phyloP scores from a whole-genome alignment of 129 eudicot species.

The Flaveria trinervia region DNA sequence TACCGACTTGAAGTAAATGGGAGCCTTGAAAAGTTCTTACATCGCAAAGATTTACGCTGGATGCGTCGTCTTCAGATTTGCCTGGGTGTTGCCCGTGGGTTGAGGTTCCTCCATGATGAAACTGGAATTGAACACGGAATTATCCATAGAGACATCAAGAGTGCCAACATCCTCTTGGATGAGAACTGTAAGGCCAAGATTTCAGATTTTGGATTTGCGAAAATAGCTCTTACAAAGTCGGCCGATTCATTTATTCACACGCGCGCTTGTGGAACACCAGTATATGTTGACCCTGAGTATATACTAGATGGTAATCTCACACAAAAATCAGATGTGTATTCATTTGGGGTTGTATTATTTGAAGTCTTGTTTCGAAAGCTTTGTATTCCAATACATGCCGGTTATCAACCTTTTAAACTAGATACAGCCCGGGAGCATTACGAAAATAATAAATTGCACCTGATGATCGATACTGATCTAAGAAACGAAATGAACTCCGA shows the following conservation, averaged over 20 bases:
- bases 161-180: conserved; percentile 21
- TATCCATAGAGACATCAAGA: conserved; percentile 29
- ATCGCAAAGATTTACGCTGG: conserved; percentile 28
- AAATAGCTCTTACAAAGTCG: not conserved
- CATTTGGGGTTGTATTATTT: conserved; percentile 13
- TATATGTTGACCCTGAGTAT: conserved; percentile 21
- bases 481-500: not conserved
- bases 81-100: conserved; percentile 28
- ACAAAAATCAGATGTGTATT: conserved; percentile 18
- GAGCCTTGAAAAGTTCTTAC: conserved; percentile 24
- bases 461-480: not conserved
- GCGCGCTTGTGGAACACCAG: conserved; percentile 11
- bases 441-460: too few species aligned
- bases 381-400: too few species aligned
- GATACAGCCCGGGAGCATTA: too few species aligned
- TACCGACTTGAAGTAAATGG: conserved; percentile 33
- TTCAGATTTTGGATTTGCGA: conserved; percentile 23
- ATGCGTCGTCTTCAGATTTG: conserved; percentile 39
- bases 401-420: too few species aligned
- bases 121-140: not conserved
- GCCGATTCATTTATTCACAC: not conserved
- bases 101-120: conserved; percentile 27
- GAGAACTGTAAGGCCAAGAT: conserved; percentile 13
- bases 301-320: not conserved
- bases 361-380: conserved; percentile 13